These are phyloP conservation scores for Torulaspora indica DNA, from an alignment of 805 yeast species.

Conservation along the genomic window DNA sequence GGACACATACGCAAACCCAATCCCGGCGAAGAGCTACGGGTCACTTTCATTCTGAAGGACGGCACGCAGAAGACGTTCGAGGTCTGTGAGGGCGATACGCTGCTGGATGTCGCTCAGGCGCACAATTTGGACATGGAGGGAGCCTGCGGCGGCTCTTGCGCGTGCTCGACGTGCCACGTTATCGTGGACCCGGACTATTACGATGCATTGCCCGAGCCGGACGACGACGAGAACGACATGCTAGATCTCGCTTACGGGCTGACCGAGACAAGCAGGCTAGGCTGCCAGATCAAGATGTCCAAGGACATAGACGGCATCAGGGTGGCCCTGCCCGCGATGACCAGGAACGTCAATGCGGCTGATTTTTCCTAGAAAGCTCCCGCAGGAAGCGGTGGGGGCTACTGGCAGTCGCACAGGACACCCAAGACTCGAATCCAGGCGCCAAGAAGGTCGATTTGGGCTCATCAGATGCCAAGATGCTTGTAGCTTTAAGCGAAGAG, in stretches of 20 bases:
- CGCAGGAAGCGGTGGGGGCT: too few species aligned
- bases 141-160: conserved; percentile 99
- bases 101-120: conserved; percentile 93
- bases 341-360: conserved; percentile 78
- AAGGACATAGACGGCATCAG: conserved; percentile 89
- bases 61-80: conserved; percentile 78
- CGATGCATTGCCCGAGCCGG: conserved; percentile 89
- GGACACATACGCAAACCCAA: conserved; percentile 89
- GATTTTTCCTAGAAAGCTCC: conserved; percentile 72
- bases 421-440: background rate
- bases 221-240: conserved; percentile 98
- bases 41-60: conserved; percentile 88
- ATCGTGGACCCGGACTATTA: conserved; percentile 93
- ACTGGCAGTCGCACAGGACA: too few species aligned
- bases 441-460: background rate
- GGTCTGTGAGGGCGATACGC: conserved; percentile 86
- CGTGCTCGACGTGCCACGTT: conserved; percentile 96
- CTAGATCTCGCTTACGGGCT: conserved; percentile 94
- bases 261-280: conserved; percentile 93
- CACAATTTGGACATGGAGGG: conserved; percentile 93
- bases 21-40: conserved; percentile 84
- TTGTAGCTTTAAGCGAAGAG: conserved; percentile 1
- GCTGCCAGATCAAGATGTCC: conserved; percentile 87
- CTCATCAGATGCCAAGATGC: background rate
- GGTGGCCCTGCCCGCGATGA: conserved; percentile 96